A percentile compares a stretch with the other conserved stretches of the same genome.
phyloP scores from a whole-genome alignment of 805 yeast genomes.

The Pichia membranifaciens region DNA sequence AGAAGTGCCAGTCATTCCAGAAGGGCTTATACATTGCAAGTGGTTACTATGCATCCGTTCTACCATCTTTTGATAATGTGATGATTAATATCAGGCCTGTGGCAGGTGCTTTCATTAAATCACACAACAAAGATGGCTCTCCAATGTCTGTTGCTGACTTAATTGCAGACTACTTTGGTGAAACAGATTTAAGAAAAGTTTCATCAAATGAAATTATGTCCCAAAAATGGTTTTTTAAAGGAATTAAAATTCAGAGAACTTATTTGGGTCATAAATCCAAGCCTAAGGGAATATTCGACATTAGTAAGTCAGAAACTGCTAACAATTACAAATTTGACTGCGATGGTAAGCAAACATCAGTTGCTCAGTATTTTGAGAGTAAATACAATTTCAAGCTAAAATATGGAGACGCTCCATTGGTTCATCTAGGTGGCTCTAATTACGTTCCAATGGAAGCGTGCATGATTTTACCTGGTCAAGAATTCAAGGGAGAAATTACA shows the following conservation, averaged over 20 bases:
- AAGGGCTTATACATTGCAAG: slow-evolving; percentile 26
- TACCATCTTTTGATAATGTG: slow-evolving; percentile 24
- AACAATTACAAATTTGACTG: slow-evolving; percentile 20
- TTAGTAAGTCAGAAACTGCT: slow-evolving; percentile 19
- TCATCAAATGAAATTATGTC: slow-evolving; percentile 8
- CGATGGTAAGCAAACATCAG: slow-evolving; percentile 22
- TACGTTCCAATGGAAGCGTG: slow-evolving; percentile 27
- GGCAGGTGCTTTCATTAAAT: slow-evolving; percentile 25
- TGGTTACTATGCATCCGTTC: slow-evolving; percentile 28
- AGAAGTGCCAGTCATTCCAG: slow-evolving; percentile 21
- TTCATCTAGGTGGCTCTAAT: slow-evolving; percentile 25
- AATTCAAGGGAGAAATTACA: slow-evolving; percentile 25
- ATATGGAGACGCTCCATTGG: slow-evolving; percentile 25
- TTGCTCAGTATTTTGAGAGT: slow-evolving; percentile 23
- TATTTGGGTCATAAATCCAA: slow-evolving; percentile 20
- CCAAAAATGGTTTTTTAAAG: slow-evolving; percentile 20
- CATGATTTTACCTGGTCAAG: slow-evolving; percentile 26
- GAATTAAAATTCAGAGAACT: slow-evolving; percentile 20
- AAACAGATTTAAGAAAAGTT: slow-evolving; percentile 14
- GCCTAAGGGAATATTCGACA: slow-evolving; percentile 24
- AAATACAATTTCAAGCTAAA: slow-evolving; percentile 22
- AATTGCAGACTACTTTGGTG: slow-evolving; percentile 21
- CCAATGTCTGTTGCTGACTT: slow-evolving; percentile 25
- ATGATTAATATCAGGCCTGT: slow-evolving; percentile 27
- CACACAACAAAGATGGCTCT: slow-evolving; percentile 22